Conservation (phyloP, 164 flowering plant genomes). For the Malania oleifera region DNA sequence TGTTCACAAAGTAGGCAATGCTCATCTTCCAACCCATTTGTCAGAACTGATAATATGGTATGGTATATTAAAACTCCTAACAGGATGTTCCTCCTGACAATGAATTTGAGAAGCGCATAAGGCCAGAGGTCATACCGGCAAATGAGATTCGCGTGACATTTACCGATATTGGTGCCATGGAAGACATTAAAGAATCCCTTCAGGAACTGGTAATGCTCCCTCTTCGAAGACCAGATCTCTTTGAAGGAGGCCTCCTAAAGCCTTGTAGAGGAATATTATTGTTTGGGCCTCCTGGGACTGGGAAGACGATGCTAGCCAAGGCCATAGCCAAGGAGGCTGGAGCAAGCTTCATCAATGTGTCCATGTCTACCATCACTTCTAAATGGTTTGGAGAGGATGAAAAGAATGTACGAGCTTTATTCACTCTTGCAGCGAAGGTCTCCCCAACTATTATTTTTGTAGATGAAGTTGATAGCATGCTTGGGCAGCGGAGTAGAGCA, state of each 20-base stretch:
- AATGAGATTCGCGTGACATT: slow-evolving; percentile 78
- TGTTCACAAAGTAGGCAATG: too few relatives aligned
- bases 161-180: slow-evolving; percentile 85
- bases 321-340: slow-evolving; percentile 97
- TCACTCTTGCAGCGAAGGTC: slow-evolving; percentile 88
- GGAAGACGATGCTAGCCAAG: slow-evolving; percentile 97
- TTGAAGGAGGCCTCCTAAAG: slow-evolving; percentile 83
- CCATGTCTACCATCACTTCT: slow-evolving; percentile 96
- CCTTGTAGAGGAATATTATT: slow-evolving; percentile 92
- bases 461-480: slow-evolving; percentile 98
- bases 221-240: slow-evolving; percentile 90
- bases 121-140: slow-evolving; percentile 93
- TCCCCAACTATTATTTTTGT: slow-evolving; percentile 94
- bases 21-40: too few relatives aligned
- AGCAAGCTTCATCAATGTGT: slow-evolving; percentile 95
- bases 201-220: slow-evolving; percentile 98
- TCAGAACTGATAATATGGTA: neutral
- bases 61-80: neutral
- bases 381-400: slow-evolving; percentile 99
- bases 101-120: slow-evolving; percentile 92
- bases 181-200: slow-evolving; percentile 88
- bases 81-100: slow-evolving; percentile 84
- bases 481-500: slow-evolving; percentile 78
- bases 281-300: slow-evolving; percentile 98
- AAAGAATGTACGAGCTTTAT: slow-evolving; percentile 89